Evolutionary conservation across 805 yeast species (phyloP).

Genomic region (Cyberlindnera bimundalis): DNA sequence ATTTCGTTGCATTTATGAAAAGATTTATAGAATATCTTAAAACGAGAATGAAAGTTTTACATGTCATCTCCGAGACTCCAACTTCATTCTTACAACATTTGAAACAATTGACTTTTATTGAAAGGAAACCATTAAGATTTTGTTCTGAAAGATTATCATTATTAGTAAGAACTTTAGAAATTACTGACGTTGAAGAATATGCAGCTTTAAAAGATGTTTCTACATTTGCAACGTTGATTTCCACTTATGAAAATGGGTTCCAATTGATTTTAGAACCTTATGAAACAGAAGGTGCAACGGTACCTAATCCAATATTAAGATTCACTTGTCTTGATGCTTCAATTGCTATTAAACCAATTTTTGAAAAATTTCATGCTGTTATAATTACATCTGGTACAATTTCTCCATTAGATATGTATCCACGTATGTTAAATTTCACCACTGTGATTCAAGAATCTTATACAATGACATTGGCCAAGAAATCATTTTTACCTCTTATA

Average conservation of each 20-base stretch:
- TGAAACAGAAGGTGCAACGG: slow-evolving; percentile 90
- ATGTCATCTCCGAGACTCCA: slow-evolving; percentile 98
- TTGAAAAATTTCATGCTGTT: slow-evolving; percentile 88
- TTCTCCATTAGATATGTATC: slow-evolving; percentile 98
- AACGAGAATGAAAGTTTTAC: slow-evolving; percentile 95
- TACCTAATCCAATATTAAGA: slow-evolving; percentile 92
- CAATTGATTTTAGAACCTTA: slow-evolving; percentile 90
- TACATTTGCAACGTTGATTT: slow-evolving; percentile 91
- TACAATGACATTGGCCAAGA: slow-evolving; percentile 89
- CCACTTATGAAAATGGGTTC: slow-evolving; percentile 94
- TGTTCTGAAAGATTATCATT: slow-evolving; percentile 90
- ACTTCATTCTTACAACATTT: slow-evolving; percentile 87
- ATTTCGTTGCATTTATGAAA: slow-evolving; percentile 88
- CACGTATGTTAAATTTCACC: slow-evolving; percentile 90
- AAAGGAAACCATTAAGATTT: slow-evolving; percentile 84
- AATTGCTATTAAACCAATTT: slow-evolving; percentile 94
- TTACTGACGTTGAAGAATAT: slow-evolving; percentile 85
- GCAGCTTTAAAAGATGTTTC: slow-evolving; percentile 93
- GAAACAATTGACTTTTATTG: slow-evolving; percentile 90
- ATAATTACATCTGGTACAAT: slow-evolving; percentile 97
- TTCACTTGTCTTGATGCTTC: slow-evolving; percentile 97
- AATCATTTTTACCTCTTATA: slow-evolving; percentile 92
- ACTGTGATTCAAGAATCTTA: slow-evolving; percentile 94
- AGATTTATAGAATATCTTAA: slow-evolving; percentile 91
- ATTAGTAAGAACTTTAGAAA: slow-evolving; percentile 83